Evolutionary conservation across 1,284 basidiomycete genomes (phyloP).

Genomic region (Hemileia vastatrix): DNA sequence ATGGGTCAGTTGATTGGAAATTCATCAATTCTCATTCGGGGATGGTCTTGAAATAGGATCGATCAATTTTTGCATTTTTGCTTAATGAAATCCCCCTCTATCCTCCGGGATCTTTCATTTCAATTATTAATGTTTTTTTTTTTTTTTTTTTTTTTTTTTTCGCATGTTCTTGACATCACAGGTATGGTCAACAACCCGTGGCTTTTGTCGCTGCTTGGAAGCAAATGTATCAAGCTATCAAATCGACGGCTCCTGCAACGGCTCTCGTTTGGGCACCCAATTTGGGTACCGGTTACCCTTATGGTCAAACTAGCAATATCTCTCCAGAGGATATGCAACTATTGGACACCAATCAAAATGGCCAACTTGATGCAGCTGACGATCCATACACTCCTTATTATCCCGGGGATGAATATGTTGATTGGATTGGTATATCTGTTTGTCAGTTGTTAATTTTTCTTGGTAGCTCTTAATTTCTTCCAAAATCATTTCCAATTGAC

Average conservation of each 20-base stretch:
- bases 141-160: background rate
- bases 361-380: conserved; percentile 15
- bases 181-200: conserved; percentile 36
- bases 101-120: too few relatives aligned
- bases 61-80: too few relatives aligned
- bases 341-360: conserved; percentile 23
- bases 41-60: too few relatives aligned
- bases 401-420: conserved; percentile 23
- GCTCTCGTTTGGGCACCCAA: conserved; percentile 44
- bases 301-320: conserved; percentile 17
- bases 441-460: background rate
- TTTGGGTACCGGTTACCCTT: conserved; percentile 28
- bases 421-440: conserved; percentile 25
- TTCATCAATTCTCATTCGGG: too few relatives aligned
- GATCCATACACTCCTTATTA: conserved; percentile 24
- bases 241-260: conserved; percentile 33
- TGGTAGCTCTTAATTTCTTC: too few relatives aligned
- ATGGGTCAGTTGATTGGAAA: conserved; percentile 17
- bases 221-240: conserved; percentile 33
- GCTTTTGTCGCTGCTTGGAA: conserved; percentile 30
- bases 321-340: background rate
- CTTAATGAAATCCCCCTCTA: too few relatives aligned
- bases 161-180: background rate
- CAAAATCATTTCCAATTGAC: background rate
- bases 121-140: too few relatives aligned